Conservation (phyloP, 1,139 yeast species). For the Candida freyschussii region DNA sequence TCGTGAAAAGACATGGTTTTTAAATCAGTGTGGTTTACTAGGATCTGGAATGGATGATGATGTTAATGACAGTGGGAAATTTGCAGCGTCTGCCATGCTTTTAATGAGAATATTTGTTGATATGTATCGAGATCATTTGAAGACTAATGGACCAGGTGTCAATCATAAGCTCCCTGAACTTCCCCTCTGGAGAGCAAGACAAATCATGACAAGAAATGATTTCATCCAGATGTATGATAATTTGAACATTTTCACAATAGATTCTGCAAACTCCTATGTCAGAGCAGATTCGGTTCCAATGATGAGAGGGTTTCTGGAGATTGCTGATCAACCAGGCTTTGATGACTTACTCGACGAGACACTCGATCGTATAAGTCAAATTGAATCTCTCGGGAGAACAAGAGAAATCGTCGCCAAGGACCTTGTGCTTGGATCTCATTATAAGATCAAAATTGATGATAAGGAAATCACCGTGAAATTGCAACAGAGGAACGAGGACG, state of each 20-base stretch:
- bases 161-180: constrained; percentile 64
- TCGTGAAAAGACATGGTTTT: constrained; percentile 79
- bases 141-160: constrained; percentile 18
- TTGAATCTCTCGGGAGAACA: constrained; percentile 77
- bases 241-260: constrained; percentile 73
- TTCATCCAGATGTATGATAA: constrained; percentile 72
- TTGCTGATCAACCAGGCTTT: constrained; percentile 67
- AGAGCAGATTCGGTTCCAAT: constrained; percentile 80
- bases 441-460: constrained; percentile 26
- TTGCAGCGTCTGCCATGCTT: constrained; percentile 71
- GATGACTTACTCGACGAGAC: constrained; percentile 67
- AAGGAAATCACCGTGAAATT: constrained; percentile 10
- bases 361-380: constrained; percentile 65
- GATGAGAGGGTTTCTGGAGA: constrained; percentile 87
- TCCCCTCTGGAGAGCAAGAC: constrained; percentile 81
- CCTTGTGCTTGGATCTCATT: constrained; percentile 49
- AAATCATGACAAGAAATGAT: constrained; percentile 81
- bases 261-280: constrained; percentile 66
- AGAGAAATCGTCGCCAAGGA: constrained; percentile 76
- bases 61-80: constrained; percentile 82
- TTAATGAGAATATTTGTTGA: constrained; percentile 69
- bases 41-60: constrained; percentile 85
- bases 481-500: constrained; percentile 12
- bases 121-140: constrained; percentile 41
- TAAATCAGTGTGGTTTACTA: constrained; percentile 74